A percentile compares a stretch with the other conserved stretches of the same genome.
Conservation (phyloP, 108 stramenopile species). For the Skeletonema costatum region DNA sequence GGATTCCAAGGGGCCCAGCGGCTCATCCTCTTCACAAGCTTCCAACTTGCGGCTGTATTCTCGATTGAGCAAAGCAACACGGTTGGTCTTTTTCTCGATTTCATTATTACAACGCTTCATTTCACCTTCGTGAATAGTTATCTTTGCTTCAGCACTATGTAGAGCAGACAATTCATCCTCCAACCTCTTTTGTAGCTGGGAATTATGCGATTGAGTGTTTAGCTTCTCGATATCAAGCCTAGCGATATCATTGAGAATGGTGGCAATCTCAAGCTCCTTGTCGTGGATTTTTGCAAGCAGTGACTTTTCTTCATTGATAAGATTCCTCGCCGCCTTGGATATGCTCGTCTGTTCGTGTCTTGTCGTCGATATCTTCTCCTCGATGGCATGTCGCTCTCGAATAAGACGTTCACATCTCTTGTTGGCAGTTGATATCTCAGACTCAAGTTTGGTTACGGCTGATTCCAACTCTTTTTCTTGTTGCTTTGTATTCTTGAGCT, state of each 20-base stretch:
- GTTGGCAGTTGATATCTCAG: slow-evolving; percentile 34
- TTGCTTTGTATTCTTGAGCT: slow-evolving; percentile 63
- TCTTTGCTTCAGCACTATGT: slow-evolving; percentile 52
- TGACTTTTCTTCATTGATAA: slow-evolving; percentile 51
- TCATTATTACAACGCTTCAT: slow-evolving; percentile 86
- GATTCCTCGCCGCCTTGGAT: slow-evolving; percentile 69
- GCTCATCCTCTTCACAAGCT: slow-evolving; percentile 60
- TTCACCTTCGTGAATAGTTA: slow-evolving; percentile 73
- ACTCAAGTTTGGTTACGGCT: slow-evolving; percentile 22
- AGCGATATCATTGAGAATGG: slow-evolving; percentile 74
- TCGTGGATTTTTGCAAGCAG: slow-evolving; percentile 59
- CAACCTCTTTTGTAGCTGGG: slow-evolving; percentile 66
- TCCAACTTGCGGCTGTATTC: slow-evolving; percentile 81
- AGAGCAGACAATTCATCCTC: slow-evolving; percentile 42
- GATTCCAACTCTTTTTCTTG: slow-evolving; percentile 54
- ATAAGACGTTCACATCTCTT: slow-evolving; percentile 64
- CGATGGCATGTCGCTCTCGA: slow-evolving; percentile 61
- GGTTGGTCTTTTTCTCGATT: slow-evolving; percentile 83
- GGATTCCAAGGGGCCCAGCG: slow-evolving; percentile 79
- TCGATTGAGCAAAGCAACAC: slow-evolving; percentile 76
- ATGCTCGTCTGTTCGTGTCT: slow-evolving; percentile 60
- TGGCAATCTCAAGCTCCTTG: slow-evolving; percentile 58
- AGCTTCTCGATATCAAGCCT: slow-evolving; percentile 70
- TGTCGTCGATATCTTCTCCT: slow-evolving; percentile 33
- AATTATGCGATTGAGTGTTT: slow-evolving; percentile 71